Percentiles rank a stretch among this genome's conserved stretches.
These are phyloP conservation scores for Paramecium biaurelia DNA, from an alignment of 73 alveolate genomes.

Conservation along the genomic window DNA sequence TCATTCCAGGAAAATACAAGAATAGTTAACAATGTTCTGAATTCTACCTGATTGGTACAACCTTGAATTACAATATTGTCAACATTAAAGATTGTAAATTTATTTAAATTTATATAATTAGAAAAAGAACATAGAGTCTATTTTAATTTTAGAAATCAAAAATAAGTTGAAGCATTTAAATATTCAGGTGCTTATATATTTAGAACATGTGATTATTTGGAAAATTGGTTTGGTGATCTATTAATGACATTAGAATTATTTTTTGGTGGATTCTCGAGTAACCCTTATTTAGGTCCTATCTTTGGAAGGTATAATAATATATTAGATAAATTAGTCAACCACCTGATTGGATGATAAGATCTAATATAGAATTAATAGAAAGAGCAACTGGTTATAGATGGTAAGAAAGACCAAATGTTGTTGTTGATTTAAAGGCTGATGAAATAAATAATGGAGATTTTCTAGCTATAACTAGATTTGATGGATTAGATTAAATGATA, in stretches of 20 bases:
- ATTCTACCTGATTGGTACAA: background rate
- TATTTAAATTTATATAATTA: background rate
- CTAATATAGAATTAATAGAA: slow-evolving; percentile 71
- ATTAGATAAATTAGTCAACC: slow-evolving; percentile 33
- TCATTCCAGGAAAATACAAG: background rate
- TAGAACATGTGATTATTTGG: slow-evolving; percentile 56
- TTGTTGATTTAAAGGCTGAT: slow-evolving; percentile 72
- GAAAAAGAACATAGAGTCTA: background rate
- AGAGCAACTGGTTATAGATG: slow-evolving; percentile 77
- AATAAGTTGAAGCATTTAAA: slow-evolving; percentile 37
- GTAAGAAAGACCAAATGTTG: slow-evolving; percentile 71
- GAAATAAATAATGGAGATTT: slow-evolving; percentile 85
- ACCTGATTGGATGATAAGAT: slow-evolving; percentile 79
- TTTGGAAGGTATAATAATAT: slow-evolving; percentile 55
- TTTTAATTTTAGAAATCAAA: background rate
- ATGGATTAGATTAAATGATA: slow-evolving; percentile 92
- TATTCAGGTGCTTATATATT: slow-evolving; percentile 29
- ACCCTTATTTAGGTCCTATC: slow-evolving; percentile 74
- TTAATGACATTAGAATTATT: slow-evolving; percentile 75
- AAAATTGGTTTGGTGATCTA: slow-evolving; percentile 62
- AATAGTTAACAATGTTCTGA: background rate
- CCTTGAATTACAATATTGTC: slow-evolving; percentile 20
- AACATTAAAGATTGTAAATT: background rate
- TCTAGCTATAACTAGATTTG: slow-evolving; percentile 84
- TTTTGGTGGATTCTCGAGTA: slow-evolving; percentile 85